phyloP scores from a whole-genome alignment of 805 yeast genomes.

The Candida khao-thaluensis region DNA sequence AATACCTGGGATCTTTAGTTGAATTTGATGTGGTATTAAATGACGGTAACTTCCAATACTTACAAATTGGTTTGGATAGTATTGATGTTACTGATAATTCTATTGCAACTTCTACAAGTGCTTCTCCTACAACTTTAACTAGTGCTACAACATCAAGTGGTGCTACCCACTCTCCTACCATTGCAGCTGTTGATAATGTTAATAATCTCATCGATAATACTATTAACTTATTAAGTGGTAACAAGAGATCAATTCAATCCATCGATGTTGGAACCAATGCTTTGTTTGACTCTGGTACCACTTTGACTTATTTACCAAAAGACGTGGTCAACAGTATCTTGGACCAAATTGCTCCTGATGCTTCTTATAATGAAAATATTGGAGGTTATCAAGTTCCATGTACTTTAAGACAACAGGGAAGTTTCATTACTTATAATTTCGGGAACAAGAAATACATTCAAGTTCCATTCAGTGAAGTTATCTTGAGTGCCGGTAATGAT shows the following conservation, averaged over 20 bases:
- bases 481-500: slow-evolving; percentile 16
- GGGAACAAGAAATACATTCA: slow-evolving; percentile 12
- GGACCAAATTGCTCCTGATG: slow-evolving; percentile 13
- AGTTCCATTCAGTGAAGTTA: slow-evolving; percentile 19
- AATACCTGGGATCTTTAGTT: slow-evolving; percentile 22
- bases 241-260: slow-evolving; percentile 9
- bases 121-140: slow-evolving; percentile 10
- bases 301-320: slow-evolving; percentile 19
- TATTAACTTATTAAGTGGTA: slow-evolving; percentile 2
- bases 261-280: slow-evolving; percentile 9
- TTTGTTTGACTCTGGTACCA: slow-evolving; percentile 22
- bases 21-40: slow-evolving; percentile 24
- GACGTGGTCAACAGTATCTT: slow-evolving; percentile 11
- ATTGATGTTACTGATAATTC: slow-evolving; percentile 15
- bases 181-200: slow-evolving; percentile 9
- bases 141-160: too few species aligned
- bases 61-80: slow-evolving; percentile 21
- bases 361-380: slow-evolving; percentile 10
- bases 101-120: slow-evolving; percentile 7
- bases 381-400: slow-evolving; percentile 16
- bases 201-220: slow-evolving; percentile 1
- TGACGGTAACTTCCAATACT: slow-evolving; percentile 16
- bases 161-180: slow-evolving; percentile 14
- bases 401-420: slow-evolving; percentile 15
- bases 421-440: slow-evolving; percentile 13